Percentiles rank a stretch among this genome's conserved stretches.
phyloP scores from a whole-genome alignment of 2,329 filamentous ascomycete genomes.

The Thyridium curvatum region DNA sequence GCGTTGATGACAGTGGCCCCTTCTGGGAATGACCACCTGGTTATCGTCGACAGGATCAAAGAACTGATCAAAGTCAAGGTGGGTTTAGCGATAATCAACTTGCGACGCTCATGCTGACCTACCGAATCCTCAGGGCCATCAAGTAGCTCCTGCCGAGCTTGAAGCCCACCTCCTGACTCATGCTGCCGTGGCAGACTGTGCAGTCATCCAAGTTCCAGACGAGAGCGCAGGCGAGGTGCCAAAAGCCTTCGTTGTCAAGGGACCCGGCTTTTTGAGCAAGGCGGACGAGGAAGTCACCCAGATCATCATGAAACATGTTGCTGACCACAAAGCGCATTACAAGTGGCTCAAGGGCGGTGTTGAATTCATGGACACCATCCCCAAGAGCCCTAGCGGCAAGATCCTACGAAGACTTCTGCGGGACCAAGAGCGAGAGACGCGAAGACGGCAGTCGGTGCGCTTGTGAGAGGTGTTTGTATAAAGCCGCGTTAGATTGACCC shows the following conservation, averaged over 20 bases:
- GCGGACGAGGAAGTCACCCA: slow-evolving; percentile 33
- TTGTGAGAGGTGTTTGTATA: too few relatives aligned
- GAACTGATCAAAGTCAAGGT: slow-evolving; percentile 39
- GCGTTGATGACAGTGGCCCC: slow-evolving; percentile 35
- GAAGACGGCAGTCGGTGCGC: slow-evolving; percentile 1
- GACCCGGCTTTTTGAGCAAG: slow-evolving; percentile 8
- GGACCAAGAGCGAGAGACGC: slow-evolving; percentile 19
- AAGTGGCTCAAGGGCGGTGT: slow-evolving; percentile 66
- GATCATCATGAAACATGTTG: slow-evolving; percentile 52
- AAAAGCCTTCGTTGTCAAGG: slow-evolving; percentile 45
- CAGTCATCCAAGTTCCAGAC: slow-evolving; percentile 48
- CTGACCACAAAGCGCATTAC: slow-evolving; percentile 51
- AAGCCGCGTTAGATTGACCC: too few relatives aligned
- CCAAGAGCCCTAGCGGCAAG: slow-evolving; percentile 57
- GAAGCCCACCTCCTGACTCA: slow-evolving; percentile 26
- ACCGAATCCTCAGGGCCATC: slow-evolving; percentile 22
- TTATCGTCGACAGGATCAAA: slow-evolving; percentile 68
- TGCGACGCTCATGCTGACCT: too few relatives aligned
- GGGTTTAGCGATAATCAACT: slow-evolving; percentile 7
- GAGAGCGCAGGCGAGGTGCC: slow-evolving; percentile 52
- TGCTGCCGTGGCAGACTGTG: slow-evolving; percentile 13
- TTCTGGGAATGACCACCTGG: slow-evolving; percentile 38
- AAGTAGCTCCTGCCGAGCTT: slow-evolving; percentile 35
- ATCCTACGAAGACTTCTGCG: slow-evolving; percentile 33
- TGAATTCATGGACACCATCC: slow-evolving; percentile 58